phyloP scores from a whole-genome alignment of 1,139 yeast species.

The Yarrowia galli region DNA sequence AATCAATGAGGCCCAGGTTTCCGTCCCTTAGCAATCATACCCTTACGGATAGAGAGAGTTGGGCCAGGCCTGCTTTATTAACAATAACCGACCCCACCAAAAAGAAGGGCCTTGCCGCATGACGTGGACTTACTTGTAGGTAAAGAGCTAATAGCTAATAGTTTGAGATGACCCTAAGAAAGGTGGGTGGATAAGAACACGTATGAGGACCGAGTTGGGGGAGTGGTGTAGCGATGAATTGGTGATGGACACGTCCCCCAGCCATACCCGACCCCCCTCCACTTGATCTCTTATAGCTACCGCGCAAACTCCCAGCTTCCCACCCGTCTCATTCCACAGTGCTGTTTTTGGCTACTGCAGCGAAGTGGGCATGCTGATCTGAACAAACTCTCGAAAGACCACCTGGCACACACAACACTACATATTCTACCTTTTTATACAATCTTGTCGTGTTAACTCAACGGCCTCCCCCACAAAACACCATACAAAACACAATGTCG shows the following conservation, averaged over 20 bases:
- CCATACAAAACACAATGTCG: slow-evolving; percentile 35
- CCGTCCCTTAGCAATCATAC: not conserved
- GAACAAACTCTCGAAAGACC: slow-evolving; percentile 38
- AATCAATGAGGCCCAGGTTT: not conserved
- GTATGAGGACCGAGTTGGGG: not conserved
- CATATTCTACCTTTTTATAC: slow-evolving; percentile 16
- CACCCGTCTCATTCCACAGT: slow-evolving; percentile 20
- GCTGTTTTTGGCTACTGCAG: slow-evolving; percentile 33
- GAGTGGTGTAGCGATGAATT: no score
- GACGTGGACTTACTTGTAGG: not conserved
- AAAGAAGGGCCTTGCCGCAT: slow-evolving; percentile 12
- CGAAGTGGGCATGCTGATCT: slow-evolving; percentile 38
- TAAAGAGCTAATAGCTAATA: not conserved
- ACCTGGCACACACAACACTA: slow-evolving; percentile 35
- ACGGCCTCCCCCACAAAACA: not conserved
- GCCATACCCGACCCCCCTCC: no score
- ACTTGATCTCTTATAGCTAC: no score
- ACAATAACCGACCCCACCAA: slow-evolving; percentile 6
- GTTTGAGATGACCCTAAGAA: slow-evolving; percentile 13
- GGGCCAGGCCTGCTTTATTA: slow-evolving; percentile 1
- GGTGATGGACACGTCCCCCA: no score
- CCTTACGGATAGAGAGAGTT: not conserved
- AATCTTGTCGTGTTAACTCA: not conserved
- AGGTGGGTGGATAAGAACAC: not conserved
- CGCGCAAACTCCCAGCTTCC: not conserved